These are phyloP conservation scores for Isatis tinctoria DNA, from an alignment of 345 rosid species.

Conservation along the genomic window DNA sequence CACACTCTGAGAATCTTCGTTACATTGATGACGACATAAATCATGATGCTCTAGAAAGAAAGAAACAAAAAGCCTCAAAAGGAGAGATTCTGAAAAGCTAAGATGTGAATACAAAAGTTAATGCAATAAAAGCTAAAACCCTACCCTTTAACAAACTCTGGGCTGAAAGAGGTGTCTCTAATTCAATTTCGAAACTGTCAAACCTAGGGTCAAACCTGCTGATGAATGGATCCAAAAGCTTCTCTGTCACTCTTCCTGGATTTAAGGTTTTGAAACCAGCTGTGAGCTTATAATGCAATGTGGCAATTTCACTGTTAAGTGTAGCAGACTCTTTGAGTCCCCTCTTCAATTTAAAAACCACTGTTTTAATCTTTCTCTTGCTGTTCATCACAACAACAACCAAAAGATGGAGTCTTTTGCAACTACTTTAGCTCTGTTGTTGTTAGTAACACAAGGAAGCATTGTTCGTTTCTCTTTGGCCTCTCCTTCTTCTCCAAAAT, in stretches of 20 bases:
- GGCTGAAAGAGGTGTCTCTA: not conserved
- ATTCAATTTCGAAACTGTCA: not conserved
- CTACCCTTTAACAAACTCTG: not conserved
- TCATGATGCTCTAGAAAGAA: no score
- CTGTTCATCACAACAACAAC: not conserved
- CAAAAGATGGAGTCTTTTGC: slow-evolving; percentile 3
- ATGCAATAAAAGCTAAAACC: not conserved
- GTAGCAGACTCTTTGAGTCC: not conserved
- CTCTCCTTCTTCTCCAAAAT: not conserved
- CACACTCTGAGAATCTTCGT: not conserved
- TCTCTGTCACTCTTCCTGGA: slow-evolving; percentile 9
- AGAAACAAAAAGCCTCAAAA: no score
- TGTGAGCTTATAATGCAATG: slow-evolving; percentile 4
- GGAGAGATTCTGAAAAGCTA: no score
- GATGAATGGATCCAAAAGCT: not conserved
- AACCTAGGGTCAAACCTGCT: no score
- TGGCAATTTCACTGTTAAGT: slow-evolving; percentile 5
- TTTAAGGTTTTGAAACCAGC: slow-evolving; percentile 9
- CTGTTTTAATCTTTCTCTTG: not conserved
- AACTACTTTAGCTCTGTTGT: not conserved
- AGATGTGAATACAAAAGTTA: not conserved
- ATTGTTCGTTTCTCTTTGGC: slow-evolving; percentile 7
- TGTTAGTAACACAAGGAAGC: slow-evolving; percentile 26
- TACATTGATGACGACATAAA: not conserved
- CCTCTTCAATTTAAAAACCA: not conserved